Conservation (phyloP, 441 rosid genomes). For the Jatropha podagrica region DNA sequence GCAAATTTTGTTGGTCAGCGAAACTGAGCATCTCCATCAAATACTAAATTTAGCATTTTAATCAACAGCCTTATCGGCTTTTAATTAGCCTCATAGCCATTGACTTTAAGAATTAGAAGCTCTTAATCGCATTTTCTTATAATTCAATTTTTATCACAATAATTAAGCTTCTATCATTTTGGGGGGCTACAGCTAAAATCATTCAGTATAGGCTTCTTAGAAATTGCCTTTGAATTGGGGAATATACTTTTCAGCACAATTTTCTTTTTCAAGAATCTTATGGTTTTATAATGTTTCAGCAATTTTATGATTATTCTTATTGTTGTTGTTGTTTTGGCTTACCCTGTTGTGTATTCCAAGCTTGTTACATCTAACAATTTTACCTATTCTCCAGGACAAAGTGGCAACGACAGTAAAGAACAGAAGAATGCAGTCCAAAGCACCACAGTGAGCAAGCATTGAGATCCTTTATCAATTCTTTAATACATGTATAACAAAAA, state of each 20-base stretch:
- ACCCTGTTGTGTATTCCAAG: not conserved
- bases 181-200: not conserved
- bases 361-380: conserved; percentile 21
- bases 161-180: not conserved
- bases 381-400: conserved; percentile 49
- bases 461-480: not conserved
- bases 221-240: not conserved
- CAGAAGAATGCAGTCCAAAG: conserved; percentile 36
- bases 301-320: too few species aligned
- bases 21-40: not conserved
- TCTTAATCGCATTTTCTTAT: not conserved
- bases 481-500: conserved; percentile 6
- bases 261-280: too few species aligned
- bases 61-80: not conserved
- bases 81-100: not conserved
- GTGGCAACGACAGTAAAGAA: conserved; percentile 37
- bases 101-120: not conserved
- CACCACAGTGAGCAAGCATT: conserved; percentile 49
- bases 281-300: not conserved
- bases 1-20: not conserved
- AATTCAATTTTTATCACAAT: not conserved
- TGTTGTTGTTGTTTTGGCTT: too few species aligned
- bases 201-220: not conserved
- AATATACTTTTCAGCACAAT: too few species aligned
- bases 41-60: not conserved